Evolutionary conservation across 1,284 basidiomycete genomes (phyloP), one percentile per base, ranked within the genome.

Genomic region (Inonotus obliquus): DNA sequence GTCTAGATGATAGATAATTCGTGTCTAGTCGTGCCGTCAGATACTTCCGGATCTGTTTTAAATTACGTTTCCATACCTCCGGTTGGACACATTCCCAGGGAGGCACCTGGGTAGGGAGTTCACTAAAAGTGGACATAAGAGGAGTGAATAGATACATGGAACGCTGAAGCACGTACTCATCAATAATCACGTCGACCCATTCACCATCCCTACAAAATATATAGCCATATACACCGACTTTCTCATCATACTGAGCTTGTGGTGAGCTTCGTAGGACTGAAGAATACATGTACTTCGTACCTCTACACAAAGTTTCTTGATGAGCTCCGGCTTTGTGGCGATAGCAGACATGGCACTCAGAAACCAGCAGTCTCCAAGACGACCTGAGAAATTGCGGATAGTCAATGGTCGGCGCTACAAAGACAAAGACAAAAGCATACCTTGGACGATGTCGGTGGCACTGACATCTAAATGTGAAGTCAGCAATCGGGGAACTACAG

Each of bases 221-320:
- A 67, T 81, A 82, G 10, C 82, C 82, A 66, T 84, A 84, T 6
- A 84, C 76, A 2, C 81, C 81, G 17, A 66, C 67, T 58, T 68
- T 65, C 65, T 81, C 79, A 61, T 83, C 79, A 32, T 77, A 71
- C 81, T 82, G 60, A 13, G 48, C 41, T 55, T 35, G 10, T 10
- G 1, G 38, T 47, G 9, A 47, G 44, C 21, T 47, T 11, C 4
- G 21, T 39, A 17, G n/a, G 21, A 39, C 38, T 39, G 17, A 11
- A 32, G 44, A 48, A 25, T 17, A 11, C 17, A 45, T 38, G 10
- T 1, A 11, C 17, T 17, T 17, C 76, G 60, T 61, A 81, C 78
- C 39, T 75, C 79, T 29, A 81, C 79, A 62, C 81, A 81, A 37
- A 81, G 75, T 63, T 78, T 80, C 65, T 82, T 79, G 13, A 81